Evolutionary conservation across 2,329 filamentous ascomycete genomes (phyloP), one percentile per base, ranked within the genome.

Genomic region (Fusarium kyushuense): DNA sequence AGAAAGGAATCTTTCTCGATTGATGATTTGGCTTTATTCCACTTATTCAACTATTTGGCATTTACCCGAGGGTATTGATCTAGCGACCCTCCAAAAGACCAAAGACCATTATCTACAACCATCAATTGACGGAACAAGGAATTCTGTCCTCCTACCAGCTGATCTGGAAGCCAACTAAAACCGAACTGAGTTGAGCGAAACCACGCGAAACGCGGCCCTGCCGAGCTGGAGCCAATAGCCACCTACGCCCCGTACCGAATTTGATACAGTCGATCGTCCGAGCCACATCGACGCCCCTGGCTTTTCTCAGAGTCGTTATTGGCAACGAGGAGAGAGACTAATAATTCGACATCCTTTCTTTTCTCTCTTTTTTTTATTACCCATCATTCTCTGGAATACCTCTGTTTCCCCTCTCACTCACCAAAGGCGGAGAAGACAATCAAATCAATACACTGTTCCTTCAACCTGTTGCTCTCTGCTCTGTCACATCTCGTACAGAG

Each of bases 161-260:
- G 60, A 56, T 40, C 60, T 41, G 46, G 58, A 42, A 65, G 46
- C 53, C 61, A 58, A 64, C 61, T 64, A 63, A 58, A 63, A 48
- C 55, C 54, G 33, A 68, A 68, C 65, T 61, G 49, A 57, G 55
- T 66, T 69, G 65, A 60, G 58, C 68, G 56, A 72, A 68, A 65
- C 65, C 58, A 69, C 60, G 60, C 65, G 65, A 72, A 72, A 73
- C 70, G 55, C 70, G 70, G 70, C 62, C 70, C 65, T 71, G 65
- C 70, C 70, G 67, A 72, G 56, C 58, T 61, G 46, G 58, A 62
- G 54, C 68, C 64, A 72, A 70, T 59, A 61, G 47, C 41, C 41
- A 53, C 36, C 52, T 41, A 54, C 54, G 47, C 60, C 58, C 58
- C 59, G 48, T 62, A 55, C 64, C 58, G 54, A 58, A 72, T 54